Base-by-base conservation (phyloP, 129 eudicot genomes). In the Ambrosia trifida region DNA sequence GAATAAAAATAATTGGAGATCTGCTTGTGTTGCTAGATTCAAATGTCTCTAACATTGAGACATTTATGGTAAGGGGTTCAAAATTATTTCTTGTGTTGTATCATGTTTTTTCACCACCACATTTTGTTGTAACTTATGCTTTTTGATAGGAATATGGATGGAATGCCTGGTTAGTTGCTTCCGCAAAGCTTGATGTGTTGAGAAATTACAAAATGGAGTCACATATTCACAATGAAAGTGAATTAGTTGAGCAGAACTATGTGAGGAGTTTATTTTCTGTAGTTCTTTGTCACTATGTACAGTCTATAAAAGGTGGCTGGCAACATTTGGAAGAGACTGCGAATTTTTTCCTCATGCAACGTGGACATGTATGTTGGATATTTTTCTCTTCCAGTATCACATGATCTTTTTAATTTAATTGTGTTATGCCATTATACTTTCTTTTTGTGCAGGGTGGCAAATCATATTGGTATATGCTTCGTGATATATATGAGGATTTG, bases 301-400 rank as follows among this genome's bases (percentile, higher is more conserved):
- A 46, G 72, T 85, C 86, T 11, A 78, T 88, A 45, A 95, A 86
- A 88, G 96, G 99, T 72, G 99, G 97, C 68, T 95, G 99, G 99
- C 97, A 88, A 80, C 83, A 86, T 64, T 77, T 95, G 66, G 99
- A 95, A 78, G 99, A 95, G 73, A 95, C 96, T 40, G 89, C 83
- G 74, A 90, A 90, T 79, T 84, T 95, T 74, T 84, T 95, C 56
- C 91, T 95, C 46, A 46, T 79, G 80, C 94, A 90, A 75, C 56
- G 72, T 73, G 85, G 90, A 78, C 85, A 86, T 72, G 99, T 95
- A 80, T 67, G 86, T 68, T 56, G 35, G 24, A 10, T 24, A 30
- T 30, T 67, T 41, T 59, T 70, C 40, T 56, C 24, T 73, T 60
- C n/a, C 28, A 51, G 51, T 35, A 35, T 43, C 67, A 38, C 63